Base-by-base conservation (phyloP, 2,329 filamentous ascomycete genomes). In the Microthyrium microscopicum region DNA sequence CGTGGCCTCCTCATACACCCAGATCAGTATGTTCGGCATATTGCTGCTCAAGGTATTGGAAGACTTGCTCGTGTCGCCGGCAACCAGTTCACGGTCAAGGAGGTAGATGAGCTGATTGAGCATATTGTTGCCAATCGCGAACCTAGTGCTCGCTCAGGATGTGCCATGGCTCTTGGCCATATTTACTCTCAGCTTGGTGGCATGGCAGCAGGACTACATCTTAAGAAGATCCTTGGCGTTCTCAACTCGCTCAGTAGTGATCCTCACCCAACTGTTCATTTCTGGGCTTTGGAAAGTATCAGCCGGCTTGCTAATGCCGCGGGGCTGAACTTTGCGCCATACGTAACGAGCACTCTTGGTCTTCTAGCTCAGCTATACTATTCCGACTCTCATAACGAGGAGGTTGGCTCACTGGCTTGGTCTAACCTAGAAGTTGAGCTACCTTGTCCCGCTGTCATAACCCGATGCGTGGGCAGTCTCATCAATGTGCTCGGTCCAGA, bases 171-270 rank as follows among this genome's bases (percentile, higher is more conserved):
- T 9, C 61, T 98, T 20, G 89, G 89, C 6, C 80, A 78, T 36
- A 95, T 98, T 33, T 85, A 98, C 56, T 80, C 83, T 13, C 84
- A 93, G 52, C 80, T 98, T 21, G 91, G 89, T 37, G 87, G 89
- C 36, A 95, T 98, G 85, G 89, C 89, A 34, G 89, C 89, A 35
- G 84, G 85, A 3, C 84, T 89, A 46, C 89, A 98, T 51, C 66
- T 98, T 32, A 95, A 95, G 60, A 94, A 84, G 2, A 94, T 98
- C 31, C 69, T 94, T n/a, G 80, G 87, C 13, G 91, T 98, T 25
- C 61, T 98, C n/a, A 92, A 95, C 79, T 95, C 89, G 5, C 66
- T 98, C 7, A 87, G 84, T 52, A 93, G 85, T 44, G 89, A 98
- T 48, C 82, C 87, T 15, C 89, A 98, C 51, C 85, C 89, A 0